Conservation (phyloP, 225 moss, liverwort and hornwort genomes). For the Anthoceros angustus region DNA sequence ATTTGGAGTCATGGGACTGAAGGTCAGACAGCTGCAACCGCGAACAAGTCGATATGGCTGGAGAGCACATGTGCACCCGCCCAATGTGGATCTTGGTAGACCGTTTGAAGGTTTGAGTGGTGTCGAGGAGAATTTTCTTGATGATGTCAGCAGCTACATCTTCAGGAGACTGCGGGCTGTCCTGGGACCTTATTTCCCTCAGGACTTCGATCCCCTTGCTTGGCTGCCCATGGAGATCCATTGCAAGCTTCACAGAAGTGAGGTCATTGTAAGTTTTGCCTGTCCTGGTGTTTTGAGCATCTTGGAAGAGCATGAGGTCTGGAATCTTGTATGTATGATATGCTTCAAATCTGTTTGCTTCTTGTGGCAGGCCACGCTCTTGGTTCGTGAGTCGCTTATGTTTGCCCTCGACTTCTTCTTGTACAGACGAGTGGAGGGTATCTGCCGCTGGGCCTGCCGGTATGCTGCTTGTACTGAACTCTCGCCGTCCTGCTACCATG, state of each 20-base stretch:
- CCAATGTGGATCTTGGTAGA: neutral
- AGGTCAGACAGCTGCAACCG: neutral
- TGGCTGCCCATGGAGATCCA: conserved; percentile 53
- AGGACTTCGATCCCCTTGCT: conserved; percentile 38
- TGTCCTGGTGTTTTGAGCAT: too few species aligned
- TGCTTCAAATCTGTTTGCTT: neutral
- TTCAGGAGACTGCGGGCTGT: conserved; percentile 23
- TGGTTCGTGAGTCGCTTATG: conserved; percentile 38
- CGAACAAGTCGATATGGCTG: neutral
- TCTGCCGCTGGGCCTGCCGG: conserved; percentile 29
- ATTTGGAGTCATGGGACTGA: neutral
- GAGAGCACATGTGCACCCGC: neutral
- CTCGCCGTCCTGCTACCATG: neutral
- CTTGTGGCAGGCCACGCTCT: conserved; percentile 15
- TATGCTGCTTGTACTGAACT: conserved; percentile 7
- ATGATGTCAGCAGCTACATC: conserved; percentile 40
- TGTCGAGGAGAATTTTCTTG: conserved; percentile 21
- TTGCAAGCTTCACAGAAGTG: conserved; percentile 29
- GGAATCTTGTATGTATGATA: too few species aligned
- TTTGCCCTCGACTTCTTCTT: conserved; percentile 23
- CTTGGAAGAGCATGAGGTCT: neutral
- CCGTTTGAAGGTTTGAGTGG: neutral
- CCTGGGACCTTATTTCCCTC: conserved; percentile 30
- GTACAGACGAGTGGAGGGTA: conserved; percentile 21
- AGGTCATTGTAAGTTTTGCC: conserved; percentile 50